A percentile compares a stretch with the other conserved stretches of the same genome.
phyloP scores from a whole-genome alignment of 75 land plant species.

The Chamaecyparis obtusa region DNA sequence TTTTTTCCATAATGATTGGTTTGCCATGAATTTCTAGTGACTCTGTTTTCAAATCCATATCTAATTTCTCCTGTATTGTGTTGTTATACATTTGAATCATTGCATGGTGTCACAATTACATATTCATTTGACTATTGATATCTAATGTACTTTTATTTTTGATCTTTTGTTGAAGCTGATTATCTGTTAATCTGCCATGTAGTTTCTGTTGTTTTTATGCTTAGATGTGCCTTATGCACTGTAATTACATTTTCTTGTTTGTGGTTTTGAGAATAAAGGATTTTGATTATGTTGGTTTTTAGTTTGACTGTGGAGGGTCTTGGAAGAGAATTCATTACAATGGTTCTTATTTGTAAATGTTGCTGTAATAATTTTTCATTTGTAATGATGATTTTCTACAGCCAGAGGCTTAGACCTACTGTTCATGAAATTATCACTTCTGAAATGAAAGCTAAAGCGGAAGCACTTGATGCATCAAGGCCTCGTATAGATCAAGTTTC shows the following conservation, averaged over 20 bases:
- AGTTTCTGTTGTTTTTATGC: not conserved
- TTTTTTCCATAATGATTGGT: not conserved
- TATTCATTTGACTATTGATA: not conserved
- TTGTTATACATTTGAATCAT: not conserved
- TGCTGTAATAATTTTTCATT: not conserved
- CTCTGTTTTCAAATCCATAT: not conserved
- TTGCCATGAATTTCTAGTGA: not conserved
- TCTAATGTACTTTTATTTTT: not conserved
- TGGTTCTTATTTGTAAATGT: conserved; percentile 2
- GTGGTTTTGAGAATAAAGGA: not conserved
- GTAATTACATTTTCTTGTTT: not conserved
- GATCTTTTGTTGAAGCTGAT: not conserved
- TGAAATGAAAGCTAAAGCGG: conserved; percentile 82
- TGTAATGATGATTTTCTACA: conserved; percentile 29
- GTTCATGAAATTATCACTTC: conserved; percentile 91
- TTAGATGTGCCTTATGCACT: not conserved
- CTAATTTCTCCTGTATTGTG: not conserved
- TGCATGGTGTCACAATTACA: not conserved
- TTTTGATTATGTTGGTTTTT: not conserved
- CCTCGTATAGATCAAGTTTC: conserved; percentile 46
- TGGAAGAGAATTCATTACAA: conserved; percentile 7
- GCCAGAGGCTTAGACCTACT: conserved; percentile 91
- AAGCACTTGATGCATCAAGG: conserved; percentile 48
- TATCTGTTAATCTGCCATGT: not conserved
- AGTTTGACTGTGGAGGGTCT: not conserved